phyloP scores from a whole-genome alignment of 768 basidiomycete species.

The Tulasnella sp. region DNA sequence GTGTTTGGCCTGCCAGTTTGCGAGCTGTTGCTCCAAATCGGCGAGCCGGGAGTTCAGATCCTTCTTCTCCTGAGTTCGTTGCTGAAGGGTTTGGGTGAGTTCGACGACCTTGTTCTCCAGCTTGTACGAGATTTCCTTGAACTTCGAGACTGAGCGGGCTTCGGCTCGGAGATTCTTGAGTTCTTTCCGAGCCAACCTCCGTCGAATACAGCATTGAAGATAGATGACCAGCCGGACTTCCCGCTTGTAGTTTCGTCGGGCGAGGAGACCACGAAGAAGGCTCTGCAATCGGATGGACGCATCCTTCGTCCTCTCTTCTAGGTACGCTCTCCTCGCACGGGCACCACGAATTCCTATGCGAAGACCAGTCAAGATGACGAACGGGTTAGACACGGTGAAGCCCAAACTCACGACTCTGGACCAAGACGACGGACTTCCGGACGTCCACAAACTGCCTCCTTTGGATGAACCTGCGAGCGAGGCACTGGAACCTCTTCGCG shows the following conservation, averaged over 20 bases:
- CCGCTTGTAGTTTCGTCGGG: constrained; percentile 40
- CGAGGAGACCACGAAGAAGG: constrained; percentile 72
- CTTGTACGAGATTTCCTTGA: constrained; percentile 96
- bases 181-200: constrained; percentile 75
- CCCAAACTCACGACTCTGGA: constrained; percentile 72
- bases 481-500: constrained; percentile 65
- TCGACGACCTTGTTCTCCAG: constrained; percentile 99
- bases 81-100: constrained; percentile 87
- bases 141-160: constrained; percentile 93
- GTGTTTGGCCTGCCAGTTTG: constrained; percentile 73
- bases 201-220: constrained; percentile 85
- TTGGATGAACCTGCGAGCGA: constrained; percentile 60
- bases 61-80: constrained; percentile 83
- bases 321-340: constrained; percentile 51
- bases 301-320: constrained; percentile 40
- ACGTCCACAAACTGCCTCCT: constrained; percentile 55
- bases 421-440: constrained; percentile 46
- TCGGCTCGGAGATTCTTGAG: constrained; percentile 76
- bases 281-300: constrained; percentile 72
- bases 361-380: not conserved
- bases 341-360: constrained; percentile 59
- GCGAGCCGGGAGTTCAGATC: constrained; percentile 62
- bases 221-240: constrained; percentile 68
- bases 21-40: constrained; percentile 75
- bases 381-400: constrained; percentile 8